Conservation (phyloP, 108 stramenopile genomes). For the Phaeodactylum tricornutum region DNA sequence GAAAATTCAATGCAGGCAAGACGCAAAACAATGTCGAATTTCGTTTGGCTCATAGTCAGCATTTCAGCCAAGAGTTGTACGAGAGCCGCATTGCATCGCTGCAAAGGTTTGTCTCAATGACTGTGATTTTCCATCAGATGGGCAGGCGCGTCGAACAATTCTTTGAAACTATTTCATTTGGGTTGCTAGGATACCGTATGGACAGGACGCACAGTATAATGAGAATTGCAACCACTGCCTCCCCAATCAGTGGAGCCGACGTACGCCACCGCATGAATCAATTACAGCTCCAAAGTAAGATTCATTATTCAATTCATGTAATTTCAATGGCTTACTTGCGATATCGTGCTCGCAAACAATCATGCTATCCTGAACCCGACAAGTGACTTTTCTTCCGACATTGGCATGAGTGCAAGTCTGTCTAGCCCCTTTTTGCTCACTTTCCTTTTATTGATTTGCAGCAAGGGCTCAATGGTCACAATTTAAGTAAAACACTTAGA, state of each 20-base stretch:
- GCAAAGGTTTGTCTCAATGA: conserved; percentile 72
- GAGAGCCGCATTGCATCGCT: conserved; percentile 65
- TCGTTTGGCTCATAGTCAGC: conserved; percentile 30
- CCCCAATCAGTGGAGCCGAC: conserved; percentile 59
- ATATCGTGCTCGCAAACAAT: no score
- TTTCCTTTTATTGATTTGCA: no score
- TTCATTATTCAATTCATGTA: conserved; percentile 42
- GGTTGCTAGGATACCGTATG: conserved; percentile 43
- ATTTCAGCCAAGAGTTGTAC: conserved; percentile 50
- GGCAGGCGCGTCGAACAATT: conserved; percentile 50
- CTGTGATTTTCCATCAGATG: conserved; percentile 80
- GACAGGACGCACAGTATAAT: conserved; percentile 62
- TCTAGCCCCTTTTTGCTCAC: no score
- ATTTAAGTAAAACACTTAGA: no score
- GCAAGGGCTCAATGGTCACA: no score
- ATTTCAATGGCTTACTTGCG: conserved; percentile 31
- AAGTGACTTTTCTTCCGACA: no score
- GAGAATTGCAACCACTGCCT: conserved; percentile 61
- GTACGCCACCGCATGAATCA: conserved; percentile 54
- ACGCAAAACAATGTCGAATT: conserved; percentile 26
- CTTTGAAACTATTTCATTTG: conserved; percentile 47
- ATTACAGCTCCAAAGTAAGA: conserved; percentile 38
- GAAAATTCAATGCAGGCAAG: conserved; percentile 33
- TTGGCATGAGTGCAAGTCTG: no score
- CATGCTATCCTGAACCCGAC: no score